Conservation (phyloP, 2,329 filamentous ascomycete genomes). For the Xylariaceae sp. region DNA sequence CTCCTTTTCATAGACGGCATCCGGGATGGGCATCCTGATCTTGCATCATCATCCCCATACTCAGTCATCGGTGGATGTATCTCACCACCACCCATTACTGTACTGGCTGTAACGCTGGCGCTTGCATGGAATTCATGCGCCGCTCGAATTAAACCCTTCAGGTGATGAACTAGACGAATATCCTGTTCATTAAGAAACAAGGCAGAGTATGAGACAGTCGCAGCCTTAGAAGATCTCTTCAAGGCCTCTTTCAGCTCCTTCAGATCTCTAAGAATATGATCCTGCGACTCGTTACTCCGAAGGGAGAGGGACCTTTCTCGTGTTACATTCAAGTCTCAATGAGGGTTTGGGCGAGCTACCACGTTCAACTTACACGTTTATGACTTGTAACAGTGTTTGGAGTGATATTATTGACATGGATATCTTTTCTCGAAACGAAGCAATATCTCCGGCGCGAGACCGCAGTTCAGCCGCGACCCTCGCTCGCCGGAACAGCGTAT, state of each 20-base stretch:
- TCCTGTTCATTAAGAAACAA: constrained; percentile 17
- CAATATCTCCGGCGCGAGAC: constrained; percentile 18
- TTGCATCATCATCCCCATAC: constrained; percentile 15
- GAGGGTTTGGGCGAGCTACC: neutral
- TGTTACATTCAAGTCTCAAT: neutral
- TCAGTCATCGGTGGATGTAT: constrained; percentile 15
- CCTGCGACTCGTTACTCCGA: constrained; percentile 17
- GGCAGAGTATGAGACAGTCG: constrained; percentile 17
- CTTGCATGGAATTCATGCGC: constrained; percentile 18
- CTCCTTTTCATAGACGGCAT: constrained; percentile 17
- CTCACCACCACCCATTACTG: constrained; percentile 8
- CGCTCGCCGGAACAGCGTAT: constrained; percentile 15
- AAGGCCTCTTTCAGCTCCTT: constrained; percentile 19
- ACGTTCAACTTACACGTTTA: constrained; percentile 16
- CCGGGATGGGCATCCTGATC: constrained; percentile 6
- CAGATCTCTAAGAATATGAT: constrained; percentile 17
- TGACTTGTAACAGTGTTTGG: constrained; percentile 18
- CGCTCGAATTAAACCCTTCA: constrained; percentile 16
- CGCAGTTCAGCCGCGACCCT: constrained; percentile 17
- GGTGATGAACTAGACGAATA: constrained; percentile 13
- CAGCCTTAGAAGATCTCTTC: constrained; percentile 18
- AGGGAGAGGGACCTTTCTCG: constrained; percentile 16
- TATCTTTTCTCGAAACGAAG: constrained; percentile 20
- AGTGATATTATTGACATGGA: constrained; percentile 19
- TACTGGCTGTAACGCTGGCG: constrained; percentile 18